Conservation (phyloP, 2,329 filamentous ascomycete species). For the Cercospora sp. region DNA sequence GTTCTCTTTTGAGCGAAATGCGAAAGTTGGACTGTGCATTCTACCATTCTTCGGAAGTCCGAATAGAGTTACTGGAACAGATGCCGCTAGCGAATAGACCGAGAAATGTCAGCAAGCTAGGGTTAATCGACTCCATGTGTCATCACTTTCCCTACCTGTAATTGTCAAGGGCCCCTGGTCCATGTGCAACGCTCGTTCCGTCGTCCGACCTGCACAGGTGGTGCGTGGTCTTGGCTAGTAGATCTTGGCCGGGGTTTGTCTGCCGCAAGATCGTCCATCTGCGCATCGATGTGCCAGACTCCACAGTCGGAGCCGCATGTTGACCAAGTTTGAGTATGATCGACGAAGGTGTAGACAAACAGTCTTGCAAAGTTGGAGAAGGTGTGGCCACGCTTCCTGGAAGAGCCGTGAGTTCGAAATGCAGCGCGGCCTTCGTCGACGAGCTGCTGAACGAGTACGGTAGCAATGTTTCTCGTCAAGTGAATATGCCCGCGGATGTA, state of each 20-base stretch:
- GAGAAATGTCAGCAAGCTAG: slow-evolving; percentile 3
- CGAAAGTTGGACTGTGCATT: slow-evolving; percentile 2
- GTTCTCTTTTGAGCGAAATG: not conserved
- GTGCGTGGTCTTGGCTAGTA: not conserved
- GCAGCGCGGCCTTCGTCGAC: not conserved
- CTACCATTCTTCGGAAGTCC: not conserved
- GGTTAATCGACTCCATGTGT: not conserved
- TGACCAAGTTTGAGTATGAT: not conserved
- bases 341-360: not conserved
- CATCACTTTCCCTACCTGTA: not conserved
- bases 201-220: slow-evolving; percentile 1
- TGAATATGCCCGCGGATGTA: not conserved
- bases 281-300: not conserved
- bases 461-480: not conserved
- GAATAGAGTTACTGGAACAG: slow-evolving; percentile 1
- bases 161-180: not conserved
- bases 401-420: not conserved
- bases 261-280: not conserved
- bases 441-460: not conserved
- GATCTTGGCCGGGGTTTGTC: not conserved
- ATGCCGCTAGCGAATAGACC: slow-evolving; percentile 1
- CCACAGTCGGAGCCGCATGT: not conserved
- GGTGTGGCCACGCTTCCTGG: not conserved
- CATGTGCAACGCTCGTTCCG: not conserved
- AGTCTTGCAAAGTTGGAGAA: not conserved